Conservation (phyloP, 176 grass and related monocot genomes). For the Calamus simplicifolius region DNA sequence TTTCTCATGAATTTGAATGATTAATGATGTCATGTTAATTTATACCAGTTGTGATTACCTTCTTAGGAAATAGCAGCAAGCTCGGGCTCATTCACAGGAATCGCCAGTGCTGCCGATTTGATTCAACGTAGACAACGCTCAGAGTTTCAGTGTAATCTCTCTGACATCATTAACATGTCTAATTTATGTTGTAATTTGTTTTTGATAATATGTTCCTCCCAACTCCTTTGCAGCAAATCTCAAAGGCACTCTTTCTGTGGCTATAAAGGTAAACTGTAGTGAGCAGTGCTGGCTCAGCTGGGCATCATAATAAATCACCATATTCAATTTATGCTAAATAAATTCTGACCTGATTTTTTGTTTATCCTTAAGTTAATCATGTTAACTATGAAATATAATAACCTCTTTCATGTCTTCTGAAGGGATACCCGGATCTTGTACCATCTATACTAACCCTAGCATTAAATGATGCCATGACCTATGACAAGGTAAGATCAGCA, state of each 20-base stretch:
- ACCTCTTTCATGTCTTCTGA: conserved; percentile 3
- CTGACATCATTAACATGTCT: background rate
- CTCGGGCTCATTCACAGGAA: conserved; percentile 36
- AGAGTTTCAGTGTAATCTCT: conserved; percentile 86
- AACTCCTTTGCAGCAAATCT: conserved; percentile 48
- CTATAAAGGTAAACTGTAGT: conserved; percentile 51
- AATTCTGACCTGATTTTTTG: too few relatives aligned
- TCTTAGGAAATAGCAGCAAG: conserved; percentile 47
- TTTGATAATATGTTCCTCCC: background rate
- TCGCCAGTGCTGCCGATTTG: conserved; percentile 72
- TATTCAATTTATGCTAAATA: too few relatives aligned
- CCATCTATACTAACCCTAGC: conserved; percentile 63
- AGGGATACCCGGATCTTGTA: conserved; percentile 77
- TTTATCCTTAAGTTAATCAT: too few relatives aligned
- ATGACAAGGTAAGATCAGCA: conserved; percentile 66
- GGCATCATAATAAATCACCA: background rate
- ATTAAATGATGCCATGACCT: conserved; percentile 91
- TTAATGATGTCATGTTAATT: conserved; percentile 6
- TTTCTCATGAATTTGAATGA: background rate
- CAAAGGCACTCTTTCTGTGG: conserved; percentile 48
- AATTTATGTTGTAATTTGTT: conserved; percentile 7
- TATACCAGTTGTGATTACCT: conserved; percentile 8
- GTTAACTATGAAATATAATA: too few relatives aligned
- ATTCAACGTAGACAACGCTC: conserved; percentile 81
- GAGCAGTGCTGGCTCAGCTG: background rate